Evolutionary conservation across 495 filamentous ascomycete species (phyloP).

Genomic region (Hypomontagnella monticulosa): DNA sequence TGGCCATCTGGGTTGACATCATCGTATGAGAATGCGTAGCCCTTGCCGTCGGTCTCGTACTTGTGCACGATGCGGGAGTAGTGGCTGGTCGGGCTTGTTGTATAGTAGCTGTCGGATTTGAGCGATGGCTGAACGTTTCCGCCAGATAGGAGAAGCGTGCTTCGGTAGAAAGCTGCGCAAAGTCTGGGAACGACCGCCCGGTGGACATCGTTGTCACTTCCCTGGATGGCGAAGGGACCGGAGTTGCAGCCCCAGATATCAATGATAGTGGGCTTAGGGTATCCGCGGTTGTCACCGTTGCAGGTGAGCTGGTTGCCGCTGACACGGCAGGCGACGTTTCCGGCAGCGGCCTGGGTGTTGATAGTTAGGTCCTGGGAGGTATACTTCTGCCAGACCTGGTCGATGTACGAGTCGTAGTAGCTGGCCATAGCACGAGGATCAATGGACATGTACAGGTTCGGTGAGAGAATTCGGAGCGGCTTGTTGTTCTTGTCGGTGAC

Average conservation of each 20-base stretch:
- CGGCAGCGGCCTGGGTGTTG: conserved; percentile 50
- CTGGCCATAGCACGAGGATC: conserved; percentile 42
- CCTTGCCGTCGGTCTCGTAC: conserved; percentile 51
- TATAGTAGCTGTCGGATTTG: conserved; percentile 44
- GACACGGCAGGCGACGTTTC: conserved; percentile 52
- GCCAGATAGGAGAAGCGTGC: conserved; percentile 52
- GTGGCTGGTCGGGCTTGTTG: conserved; percentile 50
- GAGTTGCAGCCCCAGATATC: conserved; percentile 61
- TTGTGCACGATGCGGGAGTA: conserved; percentile 57
- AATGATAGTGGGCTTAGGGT: conserved; percentile 48
- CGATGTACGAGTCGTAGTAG: conserved; percentile 54
- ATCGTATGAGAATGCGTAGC: conserved; percentile 62
- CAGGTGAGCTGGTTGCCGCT: conserved; percentile 46
- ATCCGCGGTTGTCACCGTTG: conserved; percentile 52
- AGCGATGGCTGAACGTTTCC: conserved; percentile 53
- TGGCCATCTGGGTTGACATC: conserved; percentile 55
- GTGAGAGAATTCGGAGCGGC: conserved; percentile 52
- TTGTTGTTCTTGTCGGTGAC: conserved; percentile 43
- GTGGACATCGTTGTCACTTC: conserved; percentile 51
- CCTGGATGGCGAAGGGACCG: conserved; percentile 54
- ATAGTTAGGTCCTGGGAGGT: conserved; percentile 48
- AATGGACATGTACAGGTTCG: conserved; percentile 46
- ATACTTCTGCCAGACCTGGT: conserved; percentile 55
- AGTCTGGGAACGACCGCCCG: conserved; percentile 54
- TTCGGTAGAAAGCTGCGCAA: conserved; percentile 57